phyloP scores from a whole-genome alignment of 441 rosid genomes.

The Brassica hybrid region DNA sequence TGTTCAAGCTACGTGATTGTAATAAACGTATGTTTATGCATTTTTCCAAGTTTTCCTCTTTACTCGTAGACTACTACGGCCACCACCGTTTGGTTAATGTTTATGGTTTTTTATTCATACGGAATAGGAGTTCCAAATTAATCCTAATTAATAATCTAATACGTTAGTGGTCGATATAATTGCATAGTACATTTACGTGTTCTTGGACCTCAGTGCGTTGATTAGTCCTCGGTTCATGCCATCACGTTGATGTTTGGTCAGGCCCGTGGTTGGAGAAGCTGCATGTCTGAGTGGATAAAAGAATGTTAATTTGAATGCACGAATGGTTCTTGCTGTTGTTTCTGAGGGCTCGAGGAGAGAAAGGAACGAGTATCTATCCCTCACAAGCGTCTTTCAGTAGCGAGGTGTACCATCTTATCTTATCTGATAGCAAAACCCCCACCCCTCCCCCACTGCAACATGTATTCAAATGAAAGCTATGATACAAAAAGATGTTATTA shows the following conservation, averaged over 20 bases:
- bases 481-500: background rate
- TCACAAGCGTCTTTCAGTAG: too few species aligned
- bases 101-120: background rate
- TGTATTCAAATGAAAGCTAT: background rate
- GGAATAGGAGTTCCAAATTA: background rate
- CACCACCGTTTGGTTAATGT: background rate
- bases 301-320: too few species aligned
- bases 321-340: too few species aligned
- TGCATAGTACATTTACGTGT: background rate
- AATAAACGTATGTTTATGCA: background rate
- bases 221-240: background rate
- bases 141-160: background rate
- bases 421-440: background rate
- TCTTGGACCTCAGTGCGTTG: too few species aligned
- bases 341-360: too few species aligned
- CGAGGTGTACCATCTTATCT: too few species aligned
- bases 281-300: background rate
- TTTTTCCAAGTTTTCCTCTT: too few species aligned
- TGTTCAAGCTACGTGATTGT: conserved; percentile 12
- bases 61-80: too few species aligned
- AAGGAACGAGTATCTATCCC: too few species aligned
- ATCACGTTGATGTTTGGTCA: background rate
- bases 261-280: background rate
- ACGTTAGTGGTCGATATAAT: background rate
- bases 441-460: too few species aligned